Percentiles rank a stretch among this genome's conserved stretches.
Conservation (phyloP, 371 early-diverging fungal species). For the Apophysomyces variabilis region DNA sequence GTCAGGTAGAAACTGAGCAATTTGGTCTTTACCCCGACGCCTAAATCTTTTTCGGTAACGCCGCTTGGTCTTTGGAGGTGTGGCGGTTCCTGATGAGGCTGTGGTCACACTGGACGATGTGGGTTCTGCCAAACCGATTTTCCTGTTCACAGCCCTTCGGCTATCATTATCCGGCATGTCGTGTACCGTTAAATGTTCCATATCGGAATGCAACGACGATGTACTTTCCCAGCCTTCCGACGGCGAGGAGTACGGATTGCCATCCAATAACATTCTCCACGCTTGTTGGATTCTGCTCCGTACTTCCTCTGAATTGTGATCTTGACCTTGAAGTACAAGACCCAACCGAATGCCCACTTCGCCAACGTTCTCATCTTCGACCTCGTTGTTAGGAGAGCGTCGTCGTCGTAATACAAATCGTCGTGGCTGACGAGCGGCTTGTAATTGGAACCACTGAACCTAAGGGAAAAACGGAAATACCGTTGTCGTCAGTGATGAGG, state of each 20-base stretch:
- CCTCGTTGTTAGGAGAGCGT: slow-evolving; percentile 10
- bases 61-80: not conserved
- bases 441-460: slow-evolving; percentile 24
- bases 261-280: slow-evolving; percentile 4
- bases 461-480: slow-evolving; percentile 12
- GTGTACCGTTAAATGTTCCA: slow-evolving; percentile 1
- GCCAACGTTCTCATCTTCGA: not conserved
- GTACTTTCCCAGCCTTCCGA: slow-evolving; percentile 7
- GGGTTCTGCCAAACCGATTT: slow-evolving; percentile 4
- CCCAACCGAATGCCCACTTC: slow-evolving; percentile 6
- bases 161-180: not conserved
- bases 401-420: slow-evolving; percentile 16
- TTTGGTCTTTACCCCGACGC: slow-evolving; percentile 18
- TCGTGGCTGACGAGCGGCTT: slow-evolving; percentile 14
- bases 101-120: slow-evolving; percentile 9
- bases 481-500: slow-evolving; percentile 9
- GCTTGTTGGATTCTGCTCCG: not conserved
- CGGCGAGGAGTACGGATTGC: not conserved
- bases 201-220: not conserved
- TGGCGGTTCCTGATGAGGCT: slow-evolving; percentile 9
- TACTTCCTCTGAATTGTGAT: not conserved
- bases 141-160: not conserved
- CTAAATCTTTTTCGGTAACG: slow-evolving; percentile 13
- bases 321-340: not conserved
- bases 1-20: slow-evolving; percentile 38